These are phyloP conservation scores for Kazachstania martiniae DNA, from an alignment of 805 yeast species.

Conservation along the genomic window DNA sequence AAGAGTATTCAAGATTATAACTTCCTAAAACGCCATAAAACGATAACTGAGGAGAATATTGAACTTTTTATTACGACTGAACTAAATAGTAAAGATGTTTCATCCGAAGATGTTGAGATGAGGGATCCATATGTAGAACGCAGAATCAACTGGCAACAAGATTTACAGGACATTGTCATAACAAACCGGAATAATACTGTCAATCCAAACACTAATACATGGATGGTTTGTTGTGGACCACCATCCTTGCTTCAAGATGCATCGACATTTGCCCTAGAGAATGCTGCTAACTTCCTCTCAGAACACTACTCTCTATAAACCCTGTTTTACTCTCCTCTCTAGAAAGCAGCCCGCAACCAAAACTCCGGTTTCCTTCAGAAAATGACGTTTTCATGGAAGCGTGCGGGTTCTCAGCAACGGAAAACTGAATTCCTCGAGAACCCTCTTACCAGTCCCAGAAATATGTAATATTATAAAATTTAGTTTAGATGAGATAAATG, in stretches of 20 bases:
- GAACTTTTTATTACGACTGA: conserved; percentile 28
- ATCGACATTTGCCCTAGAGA: conserved; percentile 10
- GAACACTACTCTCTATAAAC: not conserved
- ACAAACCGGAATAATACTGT: not conserved
- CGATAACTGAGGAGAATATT: not conserved
- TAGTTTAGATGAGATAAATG: too few species aligned
- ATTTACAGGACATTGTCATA: conserved; percentile 11
- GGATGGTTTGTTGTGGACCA: conserved; percentile 26
- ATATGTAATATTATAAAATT: too few species aligned
- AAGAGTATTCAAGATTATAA: conserved; percentile 23
- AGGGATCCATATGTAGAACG: conserved; percentile 1
- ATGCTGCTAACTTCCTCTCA: conserved; percentile 1
- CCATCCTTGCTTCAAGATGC: conserved; percentile 14
- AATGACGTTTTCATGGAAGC: too few species aligned
- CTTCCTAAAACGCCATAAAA: not conserved
- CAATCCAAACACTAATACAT: conserved; percentile 10
- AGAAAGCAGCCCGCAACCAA: too few species aligned
- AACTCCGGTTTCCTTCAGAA: too few species aligned
- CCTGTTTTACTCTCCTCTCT: not conserved
- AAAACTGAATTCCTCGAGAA: too few species aligned
- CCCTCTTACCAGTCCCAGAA: too few species aligned
- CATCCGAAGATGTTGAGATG: conserved; percentile 5
- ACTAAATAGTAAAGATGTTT: conserved; percentile 14
- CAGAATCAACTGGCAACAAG: conserved; percentile 20
- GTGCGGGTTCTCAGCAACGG: too few species aligned